Evolutionary conservation across 1,284 basidiomycete species (phyloP).

Genomic region (Trametes hirsuta): DNA sequence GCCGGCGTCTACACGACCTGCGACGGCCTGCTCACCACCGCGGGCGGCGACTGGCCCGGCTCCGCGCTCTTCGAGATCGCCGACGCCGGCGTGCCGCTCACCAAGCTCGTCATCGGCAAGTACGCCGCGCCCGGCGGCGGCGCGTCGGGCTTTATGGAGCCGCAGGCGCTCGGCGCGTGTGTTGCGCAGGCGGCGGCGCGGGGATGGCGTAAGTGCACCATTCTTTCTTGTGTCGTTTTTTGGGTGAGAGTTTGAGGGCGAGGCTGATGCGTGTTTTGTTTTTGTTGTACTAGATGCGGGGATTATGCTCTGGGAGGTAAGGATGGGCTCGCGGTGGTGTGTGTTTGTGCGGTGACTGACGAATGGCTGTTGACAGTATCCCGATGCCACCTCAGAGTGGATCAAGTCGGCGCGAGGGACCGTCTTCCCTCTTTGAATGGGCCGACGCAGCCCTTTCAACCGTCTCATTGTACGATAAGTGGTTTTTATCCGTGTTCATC

Average conservation of each 20-base stretch:
- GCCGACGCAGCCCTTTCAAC: constrained; percentile 5
- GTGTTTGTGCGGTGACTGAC: not conserved
- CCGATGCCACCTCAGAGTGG: constrained; percentile 49
- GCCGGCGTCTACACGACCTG: constrained; percentile 59
- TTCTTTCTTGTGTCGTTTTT: not conserved
- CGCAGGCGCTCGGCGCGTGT: constrained; percentile 55
- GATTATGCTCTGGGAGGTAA: constrained; percentile 39
- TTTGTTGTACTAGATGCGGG: constrained; percentile 46
- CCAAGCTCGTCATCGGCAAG: constrained; percentile 63
- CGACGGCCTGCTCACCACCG: constrained; percentile 51
- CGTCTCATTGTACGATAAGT: not conserved
- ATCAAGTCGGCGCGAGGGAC: constrained; percentile 45
- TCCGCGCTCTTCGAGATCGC: constrained; percentile 62
- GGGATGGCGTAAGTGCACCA: constrained; percentile 56
- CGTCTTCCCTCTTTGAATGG: constrained; percentile 40
- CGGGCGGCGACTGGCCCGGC: constrained; percentile 52
- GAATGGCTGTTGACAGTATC: constrained; percentile 32
- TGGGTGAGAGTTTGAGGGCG: not conserved
- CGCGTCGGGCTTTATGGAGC: constrained; percentile 57
- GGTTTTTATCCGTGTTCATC: no score
- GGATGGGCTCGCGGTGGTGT: not conserved
- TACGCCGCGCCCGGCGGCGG: constrained; percentile 55
- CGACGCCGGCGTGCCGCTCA: constrained; percentile 51
- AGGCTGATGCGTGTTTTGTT: not conserved
- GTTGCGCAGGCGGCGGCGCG: constrained; percentile 52